Base-by-base conservation (phyloP, 306 rosid genomes). In the Lotus japonicus region DNA sequence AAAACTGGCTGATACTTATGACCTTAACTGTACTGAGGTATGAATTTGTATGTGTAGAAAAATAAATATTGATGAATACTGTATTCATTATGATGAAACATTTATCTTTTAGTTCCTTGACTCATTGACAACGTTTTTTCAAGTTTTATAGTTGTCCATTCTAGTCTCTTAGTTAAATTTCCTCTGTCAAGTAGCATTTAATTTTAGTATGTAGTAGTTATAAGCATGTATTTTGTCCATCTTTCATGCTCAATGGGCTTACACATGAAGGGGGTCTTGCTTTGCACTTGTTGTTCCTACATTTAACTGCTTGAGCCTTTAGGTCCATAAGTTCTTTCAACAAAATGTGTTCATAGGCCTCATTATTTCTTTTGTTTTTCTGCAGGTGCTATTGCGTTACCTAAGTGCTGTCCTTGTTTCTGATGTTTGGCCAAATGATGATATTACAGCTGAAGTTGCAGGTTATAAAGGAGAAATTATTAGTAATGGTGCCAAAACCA, bases 341-440 rank as follows among this genome's bases (percentile, higher is more conserved):
- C 6, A 43, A 12, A 53, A 17, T 28, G 36, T 44, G 15, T 51
- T 44, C n/a, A 60, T 52, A 50, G 65, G 73, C 41, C 55, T 57
- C 64, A 9, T 35, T 51, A 28, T 61, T 68, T 46, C 62, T 58
- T 31, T 55, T 78, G 59, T 77, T 82, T 81, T 62, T 77, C 49
- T 86, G 83, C 87, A 95, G 99, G 92, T 90, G 76, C 79, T 90
- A 57, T 56, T 88, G 82, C 84, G 58, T 16, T 88, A 78, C 72
- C 62, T 95, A 66, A 82, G 86, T 59, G 82, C 92, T 74, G 50
- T 90, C 64, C 95, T 90, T 74, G 85, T 90, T 79, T 90, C 97
- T 53, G 89, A 95, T 78, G 83, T 81, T 70, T 95, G 99, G 99
- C 81, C 66, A 39, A 85, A 90, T 80, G 97, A 90, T 71, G 97